Evolutionary conservation across 2,329 filamentous ascomycete genomes (phyloP).

Genomic region (Arthrobotrys entomopaga): DNA sequence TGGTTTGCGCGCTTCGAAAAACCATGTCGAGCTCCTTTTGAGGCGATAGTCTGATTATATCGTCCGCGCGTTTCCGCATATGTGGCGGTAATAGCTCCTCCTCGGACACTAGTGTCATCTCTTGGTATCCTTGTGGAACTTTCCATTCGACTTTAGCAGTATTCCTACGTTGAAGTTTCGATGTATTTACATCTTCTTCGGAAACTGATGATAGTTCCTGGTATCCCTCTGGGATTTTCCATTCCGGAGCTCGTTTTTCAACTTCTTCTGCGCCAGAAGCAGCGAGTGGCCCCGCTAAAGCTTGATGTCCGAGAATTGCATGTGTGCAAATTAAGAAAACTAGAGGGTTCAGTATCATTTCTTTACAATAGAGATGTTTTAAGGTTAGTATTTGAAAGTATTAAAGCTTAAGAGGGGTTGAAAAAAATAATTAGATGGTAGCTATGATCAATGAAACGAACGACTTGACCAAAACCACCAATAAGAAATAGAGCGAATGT

Average conservation of each 20-base stretch:
- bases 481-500: too few species aligned
- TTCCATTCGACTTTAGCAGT: constrained; percentile 9
- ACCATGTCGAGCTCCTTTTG: constrained; percentile 10
- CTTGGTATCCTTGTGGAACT: constrained; percentile 19
- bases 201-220: not conserved
- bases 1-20: not conserved
- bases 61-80: constrained; percentile 20
- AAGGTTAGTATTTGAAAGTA: too few species aligned
- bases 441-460: too few species aligned
- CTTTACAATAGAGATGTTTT: not conserved
- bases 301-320: not conserved
- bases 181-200: not conserved
- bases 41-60: constrained; percentile 2
- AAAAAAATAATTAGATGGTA: too few species aligned
- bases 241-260: not conserved
- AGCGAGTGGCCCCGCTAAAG: constrained; percentile 1
- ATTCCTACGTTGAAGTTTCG: not conserved
- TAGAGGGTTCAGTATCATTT: not conserved
- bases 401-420: too few species aligned
- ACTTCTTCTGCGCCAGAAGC: not conserved
- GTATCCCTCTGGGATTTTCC: not conserved
- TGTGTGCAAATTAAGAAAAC: not conserved
- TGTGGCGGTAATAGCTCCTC: constrained; percentile 2
- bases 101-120: constrained; percentile 6
- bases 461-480: too few species aligned